Evolutionary conservation across 1,139 yeast genomes (phyloP).

Genomic region (Geotrichum reessii): DNA sequence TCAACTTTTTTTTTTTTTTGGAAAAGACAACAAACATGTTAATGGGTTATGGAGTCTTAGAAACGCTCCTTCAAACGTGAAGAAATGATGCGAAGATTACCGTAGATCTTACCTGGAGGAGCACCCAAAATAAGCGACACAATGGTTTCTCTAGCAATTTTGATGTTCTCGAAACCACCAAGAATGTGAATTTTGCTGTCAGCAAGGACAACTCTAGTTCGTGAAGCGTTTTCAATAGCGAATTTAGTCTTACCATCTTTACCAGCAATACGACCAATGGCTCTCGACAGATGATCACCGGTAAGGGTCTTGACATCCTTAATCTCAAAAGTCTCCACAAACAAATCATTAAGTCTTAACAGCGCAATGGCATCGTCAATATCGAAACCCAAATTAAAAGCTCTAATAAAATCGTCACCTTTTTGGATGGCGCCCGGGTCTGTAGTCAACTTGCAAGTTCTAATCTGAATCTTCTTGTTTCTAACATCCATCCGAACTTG

Average conservation of each 20-base stretch:
- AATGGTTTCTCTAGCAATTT: conserved; percentile 96
- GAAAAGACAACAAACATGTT: background rate
- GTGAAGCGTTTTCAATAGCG: conserved; percentile 96
- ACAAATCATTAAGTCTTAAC: conserved; percentile 86
- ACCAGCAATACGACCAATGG: conserved; percentile 99
- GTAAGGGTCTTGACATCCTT: conserved; percentile 93
- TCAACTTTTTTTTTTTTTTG: background rate
- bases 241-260: conserved; percentile 98
- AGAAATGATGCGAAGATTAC: conserved; percentile 93
- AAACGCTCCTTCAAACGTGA: conserved; percentile 96
- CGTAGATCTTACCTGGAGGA: conserved; percentile 97
- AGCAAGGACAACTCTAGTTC: conserved; percentile 95
- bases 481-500: conserved; percentile 90
- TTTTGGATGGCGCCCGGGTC: conserved; percentile 94
- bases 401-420: conserved; percentile 94
- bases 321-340: conserved; percentile 92
- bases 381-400: conserved; percentile 93
- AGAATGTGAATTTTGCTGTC: conserved; percentile 92
- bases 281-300: conserved; percentile 96
- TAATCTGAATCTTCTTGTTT: conserved; percentile 76
- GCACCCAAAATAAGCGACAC: conserved; percentile 93
- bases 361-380: conserved; percentile 95
- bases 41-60: conserved; percentile 34
- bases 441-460: conserved; percentile 74
- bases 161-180: conserved; percentile 94